These are phyloP conservation scores for Thermothelomyces thermophilus DNA, from an alignment of 2,329 filamentous ascomycete species.

Conservation along the genomic window DNA sequence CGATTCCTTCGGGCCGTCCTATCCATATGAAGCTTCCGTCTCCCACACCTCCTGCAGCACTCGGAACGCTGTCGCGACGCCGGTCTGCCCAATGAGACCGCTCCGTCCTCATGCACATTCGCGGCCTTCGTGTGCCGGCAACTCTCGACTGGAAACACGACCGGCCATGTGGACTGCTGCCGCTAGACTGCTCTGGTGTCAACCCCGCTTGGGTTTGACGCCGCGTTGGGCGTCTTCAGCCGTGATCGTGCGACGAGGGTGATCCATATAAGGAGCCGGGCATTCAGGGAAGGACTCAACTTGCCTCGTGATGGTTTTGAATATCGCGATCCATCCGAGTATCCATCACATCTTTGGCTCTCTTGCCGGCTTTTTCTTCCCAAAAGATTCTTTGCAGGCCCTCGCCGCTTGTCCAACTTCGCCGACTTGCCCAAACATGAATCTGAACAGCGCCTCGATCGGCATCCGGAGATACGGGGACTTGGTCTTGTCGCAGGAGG, in stretches of 20 bases:
- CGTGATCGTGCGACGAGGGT: background rate
- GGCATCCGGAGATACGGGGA: background rate
- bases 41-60: conserved; percentile 9
- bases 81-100: conserved; percentile 14
- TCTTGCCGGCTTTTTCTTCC: too few relatives aligned
- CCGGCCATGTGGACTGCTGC: conserved; percentile 1
- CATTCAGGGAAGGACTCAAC: background rate
- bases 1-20: background rate
- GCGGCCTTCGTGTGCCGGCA: background rate
- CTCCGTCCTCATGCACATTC: conserved; percentile 5
- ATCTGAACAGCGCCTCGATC: background rate
- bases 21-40: background rate
- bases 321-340: background rate
- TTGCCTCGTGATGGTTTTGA: background rate
- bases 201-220: conserved; percentile 7
- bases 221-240: background rate
- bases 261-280: conserved; percentile 7
- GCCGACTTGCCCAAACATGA: background rate
- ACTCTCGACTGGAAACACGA: background rate
- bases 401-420: background rate
- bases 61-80: conserved; percentile 3
- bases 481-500: background rate
- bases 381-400: too few relatives aligned
- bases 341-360: background rate
- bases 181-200: conserved; percentile 6